Percentiles rank a stretch among this genome's conserved stretches.
phyloP scores from a whole-genome alignment of 2,329 filamentous ascomycete species.

The Spiromastix sp. region DNA sequence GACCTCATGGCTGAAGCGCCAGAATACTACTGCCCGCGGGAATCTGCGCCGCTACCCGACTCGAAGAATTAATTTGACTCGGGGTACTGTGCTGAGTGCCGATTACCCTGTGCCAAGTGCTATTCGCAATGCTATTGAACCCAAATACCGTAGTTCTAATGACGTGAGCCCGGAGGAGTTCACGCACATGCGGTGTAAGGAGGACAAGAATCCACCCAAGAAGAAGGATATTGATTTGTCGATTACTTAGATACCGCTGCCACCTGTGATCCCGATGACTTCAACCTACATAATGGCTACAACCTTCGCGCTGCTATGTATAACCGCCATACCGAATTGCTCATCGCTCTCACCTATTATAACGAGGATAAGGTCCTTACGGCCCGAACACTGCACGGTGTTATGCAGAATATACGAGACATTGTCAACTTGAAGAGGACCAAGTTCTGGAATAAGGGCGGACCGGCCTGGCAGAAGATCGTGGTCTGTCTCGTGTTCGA shows the following conservation, averaged over 20 bases:
- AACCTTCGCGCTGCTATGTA: constrained; percentile 97
- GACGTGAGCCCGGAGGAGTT: constrained; percentile 95
- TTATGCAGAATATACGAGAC: constrained; percentile 97
- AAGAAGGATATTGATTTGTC: too few relatives aligned
- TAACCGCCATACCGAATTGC: constrained; percentile 91
- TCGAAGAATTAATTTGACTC: constrained; percentile 94
- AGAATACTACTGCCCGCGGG: too few relatives aligned
- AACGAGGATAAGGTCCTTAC: constrained; percentile 97
- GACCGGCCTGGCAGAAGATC: constrained; percentile 98
- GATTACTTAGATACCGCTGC: constrained; percentile 66
- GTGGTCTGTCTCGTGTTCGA: constrained; percentile 95
- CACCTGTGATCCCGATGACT: constrained; percentile 96
- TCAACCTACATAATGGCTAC: constrained; percentile 97
- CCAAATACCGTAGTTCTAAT: constrained; percentile 77
- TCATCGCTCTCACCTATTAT: constrained; percentile 98
- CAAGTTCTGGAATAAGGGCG: constrained; percentile 98
- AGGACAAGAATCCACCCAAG: too few relatives aligned
- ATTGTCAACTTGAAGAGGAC: constrained; percentile 99
- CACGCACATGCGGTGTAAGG: constrained; percentile 81
- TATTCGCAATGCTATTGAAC: constrained; percentile 92
- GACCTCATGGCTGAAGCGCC: too few relatives aligned
- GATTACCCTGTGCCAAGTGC: constrained; percentile 96
- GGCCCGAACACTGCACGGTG: constrained; percentile 84
- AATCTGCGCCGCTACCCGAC: constrained; percentile 83
- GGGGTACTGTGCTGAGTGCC: constrained; percentile 90